Base-by-base conservation (phyloP, 2,329 filamentous ascomycete genomes). In the Cladosporium velox region DNA sequence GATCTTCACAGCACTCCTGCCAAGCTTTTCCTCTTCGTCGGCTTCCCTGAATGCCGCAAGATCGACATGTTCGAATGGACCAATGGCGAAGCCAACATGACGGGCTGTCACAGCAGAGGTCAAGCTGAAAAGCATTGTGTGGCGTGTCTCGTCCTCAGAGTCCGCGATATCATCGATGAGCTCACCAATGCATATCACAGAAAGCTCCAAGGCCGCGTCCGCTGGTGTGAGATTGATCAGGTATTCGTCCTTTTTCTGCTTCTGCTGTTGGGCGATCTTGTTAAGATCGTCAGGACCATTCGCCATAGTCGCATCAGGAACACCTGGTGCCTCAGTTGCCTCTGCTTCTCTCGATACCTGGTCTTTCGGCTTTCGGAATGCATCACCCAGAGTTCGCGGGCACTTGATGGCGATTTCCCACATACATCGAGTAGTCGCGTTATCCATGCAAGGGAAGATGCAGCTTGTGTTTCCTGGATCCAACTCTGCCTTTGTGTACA, bases 1-100 rank as follows among this genome's bases (percentile, higher is more conserved):
- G 3, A 99, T 87, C 70, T 94, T 93, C 69, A 97, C 87, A 0
- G 93, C 93, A 74, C 92, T 96, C 70, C 90, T 88, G 3, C 92
- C 92, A 64, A 99, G 86, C 76, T 93, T 92, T 72, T 96, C 92
- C 74, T 97, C 93, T 70, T 97, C 92, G 71, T 96, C 92, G 68
- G 92, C 92, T 55, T 93, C 92, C 60, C 96, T 89, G 73, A 92
- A 97, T 71, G 94, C 91, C 18, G 74, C 74, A 5, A 99, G 83
- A 74, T 97, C 92, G 63, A 98, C 89, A 71, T 94, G 90, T 77
- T 98, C 93, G 76, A 99, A 99, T 0, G 96, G 95, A 0, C 96
- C 95, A 65, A 98, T 87, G 2, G 93, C 91, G 77, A 99, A 97
- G 4, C 93, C 94, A 69, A 99, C 89, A 76, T 98, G 94, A 68